Base-by-base conservation (phyloP, 257 asterid species). In the Cinchona pubescens region DNA sequence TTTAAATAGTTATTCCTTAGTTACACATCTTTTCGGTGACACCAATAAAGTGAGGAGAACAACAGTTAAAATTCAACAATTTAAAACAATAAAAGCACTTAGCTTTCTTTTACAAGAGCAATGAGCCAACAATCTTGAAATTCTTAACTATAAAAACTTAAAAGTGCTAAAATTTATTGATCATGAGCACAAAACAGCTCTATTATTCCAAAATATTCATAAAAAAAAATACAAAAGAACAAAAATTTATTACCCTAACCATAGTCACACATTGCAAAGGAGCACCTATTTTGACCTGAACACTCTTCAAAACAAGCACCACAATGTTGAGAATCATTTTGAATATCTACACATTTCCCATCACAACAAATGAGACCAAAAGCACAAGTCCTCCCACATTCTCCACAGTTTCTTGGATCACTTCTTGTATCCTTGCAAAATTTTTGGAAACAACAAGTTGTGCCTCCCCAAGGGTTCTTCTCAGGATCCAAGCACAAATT, bases 201-300 rank as follows among this genome's bases (percentile, higher is more conserved):
- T 21, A 64, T 34, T 21, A 37, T 16, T 64, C 69, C 37, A 7
- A 35, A 64, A 35, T 35, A 1, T 35, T 64, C 42, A 34, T 64
- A 11, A 30, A 62, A 62, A 62, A 32, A 15, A 19, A 62, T 13
- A 15, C 7, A 42, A 62, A 62, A 7, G 2, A 7, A 25, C 8
- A 23, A 64, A 34, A 64, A 19, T 7, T 1, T 64, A 53, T 80
- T 60, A 85, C 64, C 80, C 81, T n/a, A n/a, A 78, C 82, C 85
- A 80, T 83, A 85, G 71, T 79, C 89, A 79, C 89, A 85, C 89
- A 85, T 85, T 18, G 84, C 82, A 76, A 78, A 85, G 53, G 87
- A 63, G 76, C 89, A 85, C 40, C 69, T 66, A 43, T 35, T 65
- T 29, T 61, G 74, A 30, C 71, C 66, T 35, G 74, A 73, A 76